Conservation (phyloP, 2,329 filamentous ascomycete genomes). For the Colletotrichum coccodes region DNA sequence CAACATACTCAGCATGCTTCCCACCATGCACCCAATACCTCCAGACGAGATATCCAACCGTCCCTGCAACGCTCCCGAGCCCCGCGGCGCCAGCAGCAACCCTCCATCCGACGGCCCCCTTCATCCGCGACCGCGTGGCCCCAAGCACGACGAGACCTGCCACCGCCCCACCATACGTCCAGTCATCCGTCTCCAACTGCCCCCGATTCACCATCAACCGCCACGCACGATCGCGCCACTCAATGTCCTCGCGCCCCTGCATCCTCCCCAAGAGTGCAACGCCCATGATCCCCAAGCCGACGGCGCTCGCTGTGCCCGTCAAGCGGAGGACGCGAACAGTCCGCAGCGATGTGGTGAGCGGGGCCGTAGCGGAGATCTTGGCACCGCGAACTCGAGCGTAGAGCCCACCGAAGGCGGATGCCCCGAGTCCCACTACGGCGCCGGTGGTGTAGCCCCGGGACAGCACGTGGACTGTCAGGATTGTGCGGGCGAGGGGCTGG, state of each 20-base stretch:
- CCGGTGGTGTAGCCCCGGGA: constrained; percentile 65
- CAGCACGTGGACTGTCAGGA: constrained; percentile 69
- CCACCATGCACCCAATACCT: constrained; percentile 58
- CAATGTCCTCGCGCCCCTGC: constrained; percentile 65
- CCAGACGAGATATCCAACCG: constrained; percentile 59
- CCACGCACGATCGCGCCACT: constrained; percentile 74
- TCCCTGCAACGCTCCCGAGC: constrained; percentile 59
- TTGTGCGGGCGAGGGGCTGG: constrained; percentile 62
- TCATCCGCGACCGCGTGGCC: constrained; percentile 38
- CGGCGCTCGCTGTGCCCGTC: constrained; percentile 54
- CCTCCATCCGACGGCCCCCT: constrained; percentile 45
- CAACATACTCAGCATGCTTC: constrained; percentile 44
- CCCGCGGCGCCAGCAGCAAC: constrained; percentile 56
- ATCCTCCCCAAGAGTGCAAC: constrained; percentile 60
- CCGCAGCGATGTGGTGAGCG: not conserved
- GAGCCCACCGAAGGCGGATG: constrained; percentile 46
- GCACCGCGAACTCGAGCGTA: constrained; percentile 39
- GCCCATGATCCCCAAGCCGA: constrained; percentile 55
- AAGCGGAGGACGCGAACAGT: constrained; percentile 53
- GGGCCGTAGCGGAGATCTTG: not conserved
- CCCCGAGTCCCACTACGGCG: constrained; percentile 56
- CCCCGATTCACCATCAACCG: constrained; percentile 66
- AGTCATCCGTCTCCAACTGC: constrained; percentile 68
- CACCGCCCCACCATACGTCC: constrained; percentile 56
- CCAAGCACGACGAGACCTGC: constrained; percentile 42